Conservation (phyloP, 306 rosid species). For the Senna tora region DNA sequence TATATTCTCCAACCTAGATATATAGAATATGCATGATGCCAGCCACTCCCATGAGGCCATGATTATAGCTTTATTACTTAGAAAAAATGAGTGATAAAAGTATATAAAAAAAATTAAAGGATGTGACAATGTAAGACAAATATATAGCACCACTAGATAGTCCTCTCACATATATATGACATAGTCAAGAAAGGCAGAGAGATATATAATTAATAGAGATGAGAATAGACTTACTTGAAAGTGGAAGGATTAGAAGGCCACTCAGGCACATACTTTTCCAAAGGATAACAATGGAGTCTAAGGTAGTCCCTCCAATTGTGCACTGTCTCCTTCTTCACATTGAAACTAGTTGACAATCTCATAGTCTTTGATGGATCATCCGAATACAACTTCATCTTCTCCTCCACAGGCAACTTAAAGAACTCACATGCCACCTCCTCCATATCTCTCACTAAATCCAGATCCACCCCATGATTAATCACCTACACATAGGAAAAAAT, state of each 20-base stretch:
- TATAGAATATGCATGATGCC: background rate
- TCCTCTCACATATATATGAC: too few species aligned
- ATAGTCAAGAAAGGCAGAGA: background rate
- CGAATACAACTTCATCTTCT: slow-evolving; percentile 83
- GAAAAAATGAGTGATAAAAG: background rate
- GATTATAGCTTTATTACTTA: background rate
- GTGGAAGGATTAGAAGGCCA: slow-evolving; percentile 91
- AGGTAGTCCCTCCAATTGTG: slow-evolving; percentile 97
- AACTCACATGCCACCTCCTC: slow-evolving; percentile 58
- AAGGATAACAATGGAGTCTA: slow-evolving; percentile 89
- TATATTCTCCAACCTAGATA: too few species aligned
- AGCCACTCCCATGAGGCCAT: too few species aligned
- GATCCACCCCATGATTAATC: slow-evolving; percentile 69
- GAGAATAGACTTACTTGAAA: slow-evolving; percentile 62
- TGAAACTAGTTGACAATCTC: slow-evolving; percentile 85
- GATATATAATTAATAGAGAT: too few species aligned
- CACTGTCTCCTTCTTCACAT: slow-evolving; percentile 67
- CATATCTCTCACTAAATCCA: slow-evolving; percentile 57
- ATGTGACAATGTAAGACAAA: background rate
- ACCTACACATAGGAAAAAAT: slow-evolving; percentile 42
- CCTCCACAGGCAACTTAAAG: slow-evolving; percentile 73
- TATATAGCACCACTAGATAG: too few species aligned
- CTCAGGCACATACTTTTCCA: slow-evolving; percentile 65
- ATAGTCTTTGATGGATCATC: slow-evolving; percentile 84
- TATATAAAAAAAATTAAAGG: background rate